These are phyloP conservation scores for Fragaria ananassa DNA, from an alignment of 306 rosid genomes.

Conservation along the genomic window DNA sequence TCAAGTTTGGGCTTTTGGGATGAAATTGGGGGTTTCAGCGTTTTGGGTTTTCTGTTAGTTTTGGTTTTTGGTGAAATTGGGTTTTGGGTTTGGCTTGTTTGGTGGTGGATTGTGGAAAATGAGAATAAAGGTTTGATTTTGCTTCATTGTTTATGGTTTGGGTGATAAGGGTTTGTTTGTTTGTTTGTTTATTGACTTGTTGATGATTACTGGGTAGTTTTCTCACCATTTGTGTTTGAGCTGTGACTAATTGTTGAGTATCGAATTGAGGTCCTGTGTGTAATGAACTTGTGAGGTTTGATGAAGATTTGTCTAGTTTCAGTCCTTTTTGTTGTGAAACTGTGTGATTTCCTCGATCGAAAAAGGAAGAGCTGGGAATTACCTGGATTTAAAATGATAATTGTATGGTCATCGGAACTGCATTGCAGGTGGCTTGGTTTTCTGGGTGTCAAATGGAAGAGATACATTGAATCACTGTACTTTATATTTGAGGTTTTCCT, in stretches of 20 bases:
- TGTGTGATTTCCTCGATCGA: background rate
- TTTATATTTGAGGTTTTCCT: background rate
- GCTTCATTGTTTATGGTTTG: slow-evolving; percentile 1
- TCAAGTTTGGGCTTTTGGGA: background rate
- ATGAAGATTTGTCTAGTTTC: background rate
- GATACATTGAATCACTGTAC: background rate
- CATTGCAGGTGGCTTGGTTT: background rate
- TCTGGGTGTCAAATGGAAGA: background rate
- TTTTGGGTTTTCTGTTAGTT: background rate
- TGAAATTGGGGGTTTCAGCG: background rate
- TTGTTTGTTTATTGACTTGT: background rate
- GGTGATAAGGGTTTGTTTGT: background rate
- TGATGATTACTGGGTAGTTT: background rate
- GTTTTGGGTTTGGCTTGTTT: background rate
- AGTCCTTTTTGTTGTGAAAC: background rate
- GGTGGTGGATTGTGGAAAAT: background rate
- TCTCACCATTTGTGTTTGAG: background rate
- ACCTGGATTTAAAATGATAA: background rate
- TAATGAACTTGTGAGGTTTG: background rate
- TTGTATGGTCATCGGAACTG: background rate
- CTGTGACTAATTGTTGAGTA: background rate
- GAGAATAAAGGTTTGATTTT: background rate
- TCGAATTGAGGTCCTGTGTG: background rate
- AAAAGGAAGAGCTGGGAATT: background rate
- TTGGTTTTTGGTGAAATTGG: background rate